Base-by-base conservation (phyloP, 306 rosid species). In the Castanopsis chinensis region DNA sequence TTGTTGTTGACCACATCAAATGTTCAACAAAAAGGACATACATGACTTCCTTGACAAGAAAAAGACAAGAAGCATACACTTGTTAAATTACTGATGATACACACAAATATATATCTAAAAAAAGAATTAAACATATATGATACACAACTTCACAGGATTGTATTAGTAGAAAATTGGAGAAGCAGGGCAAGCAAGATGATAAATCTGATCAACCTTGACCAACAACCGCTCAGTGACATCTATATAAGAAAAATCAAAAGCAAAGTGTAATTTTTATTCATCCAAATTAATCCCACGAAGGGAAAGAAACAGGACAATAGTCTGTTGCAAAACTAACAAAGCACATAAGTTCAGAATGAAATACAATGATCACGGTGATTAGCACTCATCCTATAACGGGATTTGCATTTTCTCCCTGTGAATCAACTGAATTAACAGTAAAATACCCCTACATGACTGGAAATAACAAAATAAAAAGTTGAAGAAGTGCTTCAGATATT, bases 181-280 rank as follows among this genome's bases (percentile, higher is more conserved):
- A 41, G 99, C 99, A 0, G 99, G 99, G 86, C 99, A 94, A 20
- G 99, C 99, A 76, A 94, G 97, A 84, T 92, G 99, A 84, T 92
- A 92, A 75, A 92, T 94, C 87, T 80, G 97, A 87, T 94, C 99
- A 81, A 94, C 99, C 87, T 94, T 97, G 27, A 92, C 79, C 90
- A 90, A 59, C 92, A 94, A 83, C 53, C 92, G 79, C 83, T 94
- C 99, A 3, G 97, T 94, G 76, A 94, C 93, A 87, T 94, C 99
- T 94, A 67, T 63, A 87, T 32, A 60, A 49, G 45, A 61, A 75
- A 69, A 70, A 71, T 27, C 75, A 79, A 35, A 67, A 33, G 12
- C 37, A 14, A 67, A 3, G 12, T n/a, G 41, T 67, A 35, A 19
- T 35, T 33, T 37, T 18, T 67, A 35, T 9, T 33, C 52, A 33